A percentile compares a stretch with the other conserved stretches of the same genome.
These are phyloP conservation scores for Collariella sp. DNA, from an alignment of 495 filamentous ascomycete species.

Conservation along the genomic window DNA sequence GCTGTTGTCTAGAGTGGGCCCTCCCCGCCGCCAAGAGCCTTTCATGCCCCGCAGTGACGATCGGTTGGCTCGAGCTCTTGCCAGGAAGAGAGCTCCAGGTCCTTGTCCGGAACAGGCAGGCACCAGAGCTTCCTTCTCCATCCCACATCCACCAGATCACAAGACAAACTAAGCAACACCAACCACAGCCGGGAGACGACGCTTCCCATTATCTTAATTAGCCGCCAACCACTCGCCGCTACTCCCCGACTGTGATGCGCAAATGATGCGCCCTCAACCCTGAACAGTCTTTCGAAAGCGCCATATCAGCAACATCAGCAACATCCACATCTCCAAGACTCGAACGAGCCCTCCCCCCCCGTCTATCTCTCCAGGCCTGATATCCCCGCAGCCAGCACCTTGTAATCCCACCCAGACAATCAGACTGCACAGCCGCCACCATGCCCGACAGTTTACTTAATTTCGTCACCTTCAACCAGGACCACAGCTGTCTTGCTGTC, in stretches of 20 bases:
- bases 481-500: conserved; percentile 92
- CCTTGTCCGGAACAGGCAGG: neutral
- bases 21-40: neutral
- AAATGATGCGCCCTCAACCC: neutral
- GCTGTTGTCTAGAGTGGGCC: neutral
- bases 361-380: too few relatives aligned
- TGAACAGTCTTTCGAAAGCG: too few relatives aligned
- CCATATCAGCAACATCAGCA: too few relatives aligned
- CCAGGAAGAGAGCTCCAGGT: neutral
- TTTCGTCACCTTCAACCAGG: conserved; percentile 98
- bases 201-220: neutral
- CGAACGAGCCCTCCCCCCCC: too few relatives aligned
- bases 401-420: neutral
- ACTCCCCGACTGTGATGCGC: neutral
- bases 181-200: neutral
- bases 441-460: conserved; percentile 66
- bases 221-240: neutral
- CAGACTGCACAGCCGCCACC: conserved; percentile 1
- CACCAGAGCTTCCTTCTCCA: neutral
- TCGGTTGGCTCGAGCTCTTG: conserved; percentile 16
- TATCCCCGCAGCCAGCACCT: neutral
- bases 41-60: conserved; percentile 14
- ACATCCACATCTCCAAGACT: too few relatives aligned
- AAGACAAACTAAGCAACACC: neutral
- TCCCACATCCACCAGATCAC: neutral